phyloP scores from a whole-genome alignment of 768 basidiomycete genomes.

The Rickenella mellea region DNA sequence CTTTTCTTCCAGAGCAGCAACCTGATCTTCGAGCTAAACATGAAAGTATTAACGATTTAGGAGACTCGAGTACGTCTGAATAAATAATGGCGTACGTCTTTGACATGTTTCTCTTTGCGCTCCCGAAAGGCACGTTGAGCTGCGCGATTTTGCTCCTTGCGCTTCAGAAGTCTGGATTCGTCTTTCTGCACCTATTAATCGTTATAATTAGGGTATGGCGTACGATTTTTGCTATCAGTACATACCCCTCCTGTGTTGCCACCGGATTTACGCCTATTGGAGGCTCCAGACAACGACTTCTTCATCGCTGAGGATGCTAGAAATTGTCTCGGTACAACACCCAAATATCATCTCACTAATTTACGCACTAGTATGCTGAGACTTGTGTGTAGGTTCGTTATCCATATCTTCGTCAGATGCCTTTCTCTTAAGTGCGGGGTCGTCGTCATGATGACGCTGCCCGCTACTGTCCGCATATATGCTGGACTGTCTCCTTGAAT shows the following conservation, averaged over 20 bases:
- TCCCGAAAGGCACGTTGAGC: slow-evolving; percentile 97
- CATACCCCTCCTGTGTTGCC: slow-evolving; percentile 17
- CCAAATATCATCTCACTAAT: too few relatives aligned
- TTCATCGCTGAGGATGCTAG: slow-evolving; percentile 6
- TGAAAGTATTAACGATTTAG: slow-evolving; percentile 2
- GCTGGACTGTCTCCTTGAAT: slow-evolving; percentile 22
- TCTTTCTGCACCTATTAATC: slow-evolving; percentile 34
- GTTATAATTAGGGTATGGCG: background rate
- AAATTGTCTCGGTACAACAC: too few relatives aligned
- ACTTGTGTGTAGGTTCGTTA: slow-evolving; percentile 60
- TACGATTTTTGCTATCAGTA: background rate
- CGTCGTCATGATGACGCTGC: slow-evolving; percentile 32
- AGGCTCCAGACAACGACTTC: too few relatives aligned
- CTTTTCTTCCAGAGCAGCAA: slow-evolving; percentile 78
- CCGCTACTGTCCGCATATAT: slow-evolving; percentile 8
- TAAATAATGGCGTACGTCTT: slow-evolving; percentile 58
- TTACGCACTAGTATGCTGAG: slow-evolving; percentile 49
- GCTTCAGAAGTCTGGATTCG: slow-evolving; percentile 67
- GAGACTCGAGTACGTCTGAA: slow-evolving; percentile 4
- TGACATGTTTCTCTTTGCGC: slow-evolving; percentile 94
- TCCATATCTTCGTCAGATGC: slow-evolving; percentile 56
- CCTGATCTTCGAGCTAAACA: slow-evolving; percentile 87
- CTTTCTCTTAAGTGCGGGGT: slow-evolving; percentile 63
- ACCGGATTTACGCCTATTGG: slow-evolving; percentile 30
- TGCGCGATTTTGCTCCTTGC: slow-evolving; percentile 95